Base-by-base conservation (phyloP, 2,329 filamentous ascomycete genomes). In the Emmonsiellopsis sp. region DNA sequence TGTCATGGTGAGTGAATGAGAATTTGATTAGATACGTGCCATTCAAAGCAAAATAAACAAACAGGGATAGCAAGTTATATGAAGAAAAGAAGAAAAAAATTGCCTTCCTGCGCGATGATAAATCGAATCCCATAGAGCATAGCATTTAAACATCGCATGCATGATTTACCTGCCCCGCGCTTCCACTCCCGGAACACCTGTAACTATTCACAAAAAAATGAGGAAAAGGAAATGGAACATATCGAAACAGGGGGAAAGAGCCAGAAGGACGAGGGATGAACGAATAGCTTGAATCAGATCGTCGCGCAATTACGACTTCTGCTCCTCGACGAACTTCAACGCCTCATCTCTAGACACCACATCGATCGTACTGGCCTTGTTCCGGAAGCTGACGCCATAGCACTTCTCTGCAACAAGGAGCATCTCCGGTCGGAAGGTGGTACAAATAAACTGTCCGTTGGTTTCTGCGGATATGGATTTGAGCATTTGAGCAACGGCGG, bases 361-460 rank as follows among this genome's bases (percentile, higher is more conserved):
- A 72, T 93, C 88, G 64, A 98, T 95, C 40, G 84, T 88, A 74
- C 88, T 95, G 60, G 91, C 94, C 79, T 97, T 97, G 71, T 91
- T 92, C 60, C 83, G 82, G 64, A 78, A 97, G 50, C 88, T 89
- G 50, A 98, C 93, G 56, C 93, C 93, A 69, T 98, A 98, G 72
- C 92, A 96, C 75, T 95, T 95, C 75, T 97, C 91, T 2, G 93
- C 93, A 17, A 97, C 89, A 56, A 87, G 82, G 58, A 98, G 81
- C 79, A 98, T 96, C 73, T 98, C 93, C 1, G 93, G 93, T 54
- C 93, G 80, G 82, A 98, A 98, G 2, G 93, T 98, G 3, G 93
- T 98, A 78, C 93, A 97, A 70, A 98, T 98, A 68, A 98, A 98
- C 69, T 98, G 85, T 0, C 84, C 84, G 37, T 74, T 79, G 51